Conservation (phyloP, 768 basidiomycete species). For the Suillus clintonianus region DNA sequence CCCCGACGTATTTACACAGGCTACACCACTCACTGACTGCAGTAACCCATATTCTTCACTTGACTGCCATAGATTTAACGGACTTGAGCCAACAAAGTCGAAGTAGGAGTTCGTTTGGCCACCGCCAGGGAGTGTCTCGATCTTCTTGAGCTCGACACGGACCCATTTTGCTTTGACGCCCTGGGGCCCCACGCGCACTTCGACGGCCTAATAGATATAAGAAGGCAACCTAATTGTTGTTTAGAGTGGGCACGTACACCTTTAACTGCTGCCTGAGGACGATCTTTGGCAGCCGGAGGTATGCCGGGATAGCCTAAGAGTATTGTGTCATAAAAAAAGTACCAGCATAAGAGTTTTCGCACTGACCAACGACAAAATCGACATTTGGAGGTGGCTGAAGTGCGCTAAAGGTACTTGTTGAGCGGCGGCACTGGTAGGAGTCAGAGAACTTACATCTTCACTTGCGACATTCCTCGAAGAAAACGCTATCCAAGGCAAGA, state of each 20-base stretch:
- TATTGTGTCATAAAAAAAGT: conserved; percentile 14
- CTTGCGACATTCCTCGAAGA: conserved; percentile 39
- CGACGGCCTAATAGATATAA: conserved; percentile 61
- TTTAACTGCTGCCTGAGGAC: conserved; percentile 82
- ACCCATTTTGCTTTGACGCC: conserved; percentile 93
- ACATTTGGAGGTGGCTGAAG: conserved; percentile 87
- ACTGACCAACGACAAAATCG: conserved; percentile 81
- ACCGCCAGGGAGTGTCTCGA: conserved; percentile 79
- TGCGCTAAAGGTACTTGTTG: conserved; percentile 46
- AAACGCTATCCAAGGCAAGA: background rate
- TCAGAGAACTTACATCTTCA: conserved; percentile 43
- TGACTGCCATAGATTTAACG: conserved; percentile 81
- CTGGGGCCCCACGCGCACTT: conserved; percentile 72
- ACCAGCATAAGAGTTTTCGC: conserved; percentile 1
- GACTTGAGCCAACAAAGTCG: conserved; percentile 81
- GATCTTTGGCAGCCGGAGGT: conserved; percentile 71
- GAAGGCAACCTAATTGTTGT: conserved; percentile 6
- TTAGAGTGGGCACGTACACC: conserved; percentile 57
- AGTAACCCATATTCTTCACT: conserved; percentile 72
- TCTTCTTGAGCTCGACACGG: conserved; percentile 86
- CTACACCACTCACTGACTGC: conserved; percentile 52
- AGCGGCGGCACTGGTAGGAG: background rate
- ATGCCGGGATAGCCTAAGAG: conserved; percentile 81
- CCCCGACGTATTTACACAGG: background rate
- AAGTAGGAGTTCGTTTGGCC: conserved; percentile 70